These are phyloP conservation scores for Schwanniomyces sp. DNA, from an alignment of 805 yeast species.

Conservation along the genomic window DNA sequence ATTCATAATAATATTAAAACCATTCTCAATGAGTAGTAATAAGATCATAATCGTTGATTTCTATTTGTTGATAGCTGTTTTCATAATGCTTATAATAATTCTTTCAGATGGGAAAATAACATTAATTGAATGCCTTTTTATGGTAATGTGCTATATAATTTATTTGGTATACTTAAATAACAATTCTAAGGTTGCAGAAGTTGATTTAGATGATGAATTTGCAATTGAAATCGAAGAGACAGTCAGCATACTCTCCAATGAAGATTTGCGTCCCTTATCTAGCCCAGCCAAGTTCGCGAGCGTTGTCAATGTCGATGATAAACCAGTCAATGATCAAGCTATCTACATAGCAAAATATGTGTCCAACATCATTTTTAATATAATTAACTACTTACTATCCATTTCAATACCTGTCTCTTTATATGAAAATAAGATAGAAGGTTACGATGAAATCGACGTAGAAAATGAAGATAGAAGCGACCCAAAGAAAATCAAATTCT, in stretches of 20 bases:
- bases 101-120: constrained; percentile 36
- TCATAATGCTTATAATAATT: constrained; percentile 25
- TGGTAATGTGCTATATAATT: constrained; percentile 21
- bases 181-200: constrained; percentile 12
- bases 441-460: constrained; percentile 2
- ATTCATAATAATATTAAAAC: constrained; percentile 21
- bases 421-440: not conserved
- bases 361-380: constrained; percentile 6
- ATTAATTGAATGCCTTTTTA: constrained; percentile 23
- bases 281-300: not conserved
- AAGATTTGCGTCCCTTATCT: constrained; percentile 8
- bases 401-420: constrained; percentile 13
- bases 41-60: constrained; percentile 24
- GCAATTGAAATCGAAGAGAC: constrained; percentile 21
- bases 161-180: constrained; percentile 24
- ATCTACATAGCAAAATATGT: not conserved
- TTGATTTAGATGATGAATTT: not conserved
- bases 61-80: constrained; percentile 25
- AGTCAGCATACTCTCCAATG: constrained; percentile 16
- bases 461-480: not conserved
- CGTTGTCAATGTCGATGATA: not conserved
- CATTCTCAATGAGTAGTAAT: constrained; percentile 20
- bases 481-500: not conserved
- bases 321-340: not conserved
- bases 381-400: constrained; percentile 10